phyloP scores from a whole-genome alignment of 305 asterid species.

The Salvia sclarea region DNA sequence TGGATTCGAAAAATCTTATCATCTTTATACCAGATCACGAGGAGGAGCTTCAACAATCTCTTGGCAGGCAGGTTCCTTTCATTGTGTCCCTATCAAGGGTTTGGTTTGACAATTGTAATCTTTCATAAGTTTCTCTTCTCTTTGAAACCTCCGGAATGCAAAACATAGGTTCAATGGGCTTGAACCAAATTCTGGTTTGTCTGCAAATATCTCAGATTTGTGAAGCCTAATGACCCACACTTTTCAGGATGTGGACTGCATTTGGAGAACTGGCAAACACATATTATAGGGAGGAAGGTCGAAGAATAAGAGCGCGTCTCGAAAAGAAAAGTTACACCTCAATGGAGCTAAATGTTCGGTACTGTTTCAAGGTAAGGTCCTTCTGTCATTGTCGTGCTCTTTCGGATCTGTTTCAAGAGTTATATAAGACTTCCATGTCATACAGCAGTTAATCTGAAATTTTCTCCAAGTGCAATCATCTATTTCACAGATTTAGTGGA shows the following conservation, averaged over 20 bases:
- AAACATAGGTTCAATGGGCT: not conserved
- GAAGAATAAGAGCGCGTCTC: slow-evolving; percentile 71
- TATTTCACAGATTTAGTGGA: slow-evolving; percentile 6
- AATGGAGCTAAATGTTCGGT: slow-evolving; percentile 75
- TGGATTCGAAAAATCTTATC: slow-evolving; percentile 72
- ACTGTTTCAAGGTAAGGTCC: slow-evolving; percentile 79
- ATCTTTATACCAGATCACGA: slow-evolving; percentile 59
- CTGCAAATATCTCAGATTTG: not conserved
- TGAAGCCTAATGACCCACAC: slow-evolving; percentile 38
- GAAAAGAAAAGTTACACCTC: slow-evolving; percentile 74
- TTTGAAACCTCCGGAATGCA: slow-evolving; percentile 16
- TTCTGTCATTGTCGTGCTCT: slow-evolving; percentile 30
- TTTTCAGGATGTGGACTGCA: slow-evolving; percentile 67
- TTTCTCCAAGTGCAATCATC: slow-evolving; percentile 25
- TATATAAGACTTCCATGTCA: slow-evolving; percentile 23
- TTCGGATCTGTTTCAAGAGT: slow-evolving; percentile 18
- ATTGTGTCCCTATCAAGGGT: slow-evolving; percentile 16
- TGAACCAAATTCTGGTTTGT: slow-evolving; percentile 12
- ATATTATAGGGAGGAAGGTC: slow-evolving; percentile 88
- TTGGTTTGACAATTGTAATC: slow-evolving; percentile 15
- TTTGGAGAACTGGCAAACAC: slow-evolving; percentile 69
- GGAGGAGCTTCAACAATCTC: slow-evolving; percentile 70
- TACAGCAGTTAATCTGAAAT: slow-evolving; percentile 14
- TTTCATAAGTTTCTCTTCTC: slow-evolving; percentile 19
- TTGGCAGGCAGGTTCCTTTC: slow-evolving; percentile 63